Evolutionary conservation across 257 asterid species (phyloP).

Genomic region (Gardenia jasminoides): DNA sequence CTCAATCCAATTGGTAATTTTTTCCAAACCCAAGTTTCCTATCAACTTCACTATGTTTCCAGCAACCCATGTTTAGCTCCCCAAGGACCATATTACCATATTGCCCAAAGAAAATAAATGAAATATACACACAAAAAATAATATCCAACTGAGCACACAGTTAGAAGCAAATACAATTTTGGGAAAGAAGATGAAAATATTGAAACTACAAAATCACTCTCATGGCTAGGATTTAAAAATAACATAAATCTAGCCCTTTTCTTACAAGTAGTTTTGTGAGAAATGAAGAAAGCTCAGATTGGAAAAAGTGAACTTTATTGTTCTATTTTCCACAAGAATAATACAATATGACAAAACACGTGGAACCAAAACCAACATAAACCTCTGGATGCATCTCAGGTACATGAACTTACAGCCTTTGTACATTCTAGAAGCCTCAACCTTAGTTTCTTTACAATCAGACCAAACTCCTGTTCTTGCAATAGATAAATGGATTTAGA

Average conservation of each 20-base stretch:
- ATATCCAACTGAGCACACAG: not conserved
- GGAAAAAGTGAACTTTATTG: too few relatives aligned
- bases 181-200: not conserved
- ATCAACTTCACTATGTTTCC: not conserved
- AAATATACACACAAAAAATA: not conserved
- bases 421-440: not conserved
- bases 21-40: not conserved
- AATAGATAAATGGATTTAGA: not conserved
- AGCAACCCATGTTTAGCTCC: not conserved
- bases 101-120: not conserved
- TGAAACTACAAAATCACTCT: not conserved
- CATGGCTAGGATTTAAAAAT: not conserved
- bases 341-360: too few relatives aligned
- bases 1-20: not conserved
- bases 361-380: too few relatives aligned
- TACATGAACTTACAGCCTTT: not conserved
- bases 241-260: too few relatives aligned
- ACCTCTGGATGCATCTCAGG: not conserved
- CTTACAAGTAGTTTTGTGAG: not conserved
- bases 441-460: not conserved
- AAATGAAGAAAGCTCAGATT: not conserved
- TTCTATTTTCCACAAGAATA: not conserved
- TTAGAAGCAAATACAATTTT: not conserved
- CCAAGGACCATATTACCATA: not conserved
- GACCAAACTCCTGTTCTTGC: not conserved